phyloP scores from a whole-genome alignment of 768 basidiomycete genomes.

The Tylopilus felleus region DNA sequence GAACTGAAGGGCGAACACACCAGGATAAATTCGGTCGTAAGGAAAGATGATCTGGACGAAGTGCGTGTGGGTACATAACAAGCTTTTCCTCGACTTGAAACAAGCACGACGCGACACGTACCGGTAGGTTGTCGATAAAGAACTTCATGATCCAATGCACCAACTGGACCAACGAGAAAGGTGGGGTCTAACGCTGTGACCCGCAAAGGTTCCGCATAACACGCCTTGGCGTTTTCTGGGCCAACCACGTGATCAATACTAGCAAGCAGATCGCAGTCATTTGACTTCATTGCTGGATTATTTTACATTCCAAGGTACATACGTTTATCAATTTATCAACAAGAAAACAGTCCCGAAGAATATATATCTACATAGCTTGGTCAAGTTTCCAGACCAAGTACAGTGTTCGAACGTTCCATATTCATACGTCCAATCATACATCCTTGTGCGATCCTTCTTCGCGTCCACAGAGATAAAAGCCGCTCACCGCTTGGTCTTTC shows the following conservation, averaged over 20 bases:
- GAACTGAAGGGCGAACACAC: slow-evolving; percentile 38
- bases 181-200: background rate
- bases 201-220: too few species aligned
- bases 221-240: background rate
- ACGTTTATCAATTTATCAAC: background rate
- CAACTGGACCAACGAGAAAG: background rate
- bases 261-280: background rate
- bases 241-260: slow-evolving; percentile 16
- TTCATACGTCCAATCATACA: background rate
- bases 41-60: slow-evolving; percentile 74
- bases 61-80: background rate
- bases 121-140: slow-evolving; percentile 76
- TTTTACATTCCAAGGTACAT: background rate
- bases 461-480: background rate
- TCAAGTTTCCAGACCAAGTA: background rate
- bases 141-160: slow-evolving; percentile 60
- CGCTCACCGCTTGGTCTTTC: background rate
- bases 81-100: background rate
- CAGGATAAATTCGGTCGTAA: slow-evolving; percentile 94
- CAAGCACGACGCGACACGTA: slow-evolving; percentile 33
- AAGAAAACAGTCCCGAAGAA: background rate
- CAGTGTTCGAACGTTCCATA: background rate
- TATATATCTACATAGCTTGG: background rate
- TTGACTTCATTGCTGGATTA: background rate
- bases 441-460: background rate